Base-by-base conservation (phyloP, 495 filamentous ascomycete genomes). In the Xylaria sp. region DNA sequence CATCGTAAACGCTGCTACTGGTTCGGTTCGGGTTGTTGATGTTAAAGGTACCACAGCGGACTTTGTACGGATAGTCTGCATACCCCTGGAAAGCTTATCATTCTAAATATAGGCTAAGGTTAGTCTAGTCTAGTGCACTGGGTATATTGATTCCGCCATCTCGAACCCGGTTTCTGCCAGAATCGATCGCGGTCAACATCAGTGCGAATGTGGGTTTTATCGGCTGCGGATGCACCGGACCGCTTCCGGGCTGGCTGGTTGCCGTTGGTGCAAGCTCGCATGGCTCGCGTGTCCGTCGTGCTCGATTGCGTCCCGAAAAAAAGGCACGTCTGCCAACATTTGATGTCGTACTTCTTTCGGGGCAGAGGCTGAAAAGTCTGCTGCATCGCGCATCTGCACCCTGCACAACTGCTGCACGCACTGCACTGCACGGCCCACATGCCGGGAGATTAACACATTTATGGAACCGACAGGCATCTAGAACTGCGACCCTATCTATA, bases 381-480 rank as follows among this genome's bases (percentile, higher is more conserved):
- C 55, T 58, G 55, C 55, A 58, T 19, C 21, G 29, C 37, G 55
- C 55, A 58, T 19, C 21, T 55, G 33, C 19, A 35, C 15, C 57
- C n/a, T n/a, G n/a, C n/a, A n/a, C n/a, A n/a, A n/a, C n/a, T n/a
- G n/a, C n/a, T n/a, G n/a, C n/a, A n/a, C n/a, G n/a, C n/a, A n/a
- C n/a, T 59, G 57, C 57, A 59, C 57, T 35, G 57, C 57, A 59
- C 33, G 57, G 31, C 3, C 57, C 57, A 59, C 8, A 40, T n/a
- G 33, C 57, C 33, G 57, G 57, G 57, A 59, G 31, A 59, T 59
- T 37, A 58, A 37, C 55, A n/a, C 5, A 57, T 33, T 57, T 19
- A 57, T 57, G 53, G 24, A 15, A 8, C 26, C 24, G 3, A 35
- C 29, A n/a, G 53, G 29, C 53, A 59, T 59, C 57, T 59, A 59